Conservation (phyloP, 192 early-diverging fungal species). For the Gigaspora rosea region DNA sequence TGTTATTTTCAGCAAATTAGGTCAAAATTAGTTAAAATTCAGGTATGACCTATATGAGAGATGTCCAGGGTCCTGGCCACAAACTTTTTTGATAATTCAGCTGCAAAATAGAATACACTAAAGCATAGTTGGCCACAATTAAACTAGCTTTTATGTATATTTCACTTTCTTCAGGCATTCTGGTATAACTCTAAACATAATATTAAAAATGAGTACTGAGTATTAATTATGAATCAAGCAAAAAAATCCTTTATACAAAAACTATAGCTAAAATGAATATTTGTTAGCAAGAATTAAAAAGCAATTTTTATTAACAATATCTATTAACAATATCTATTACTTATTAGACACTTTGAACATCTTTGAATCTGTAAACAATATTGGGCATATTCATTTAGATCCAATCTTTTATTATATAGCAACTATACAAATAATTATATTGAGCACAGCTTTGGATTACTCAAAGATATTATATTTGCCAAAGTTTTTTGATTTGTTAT, state of each 20-base stretch:
- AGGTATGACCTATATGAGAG: too few species aligned
- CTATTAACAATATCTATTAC: not conserved
- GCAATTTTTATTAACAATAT: not conserved
- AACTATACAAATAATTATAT: slow-evolving; percentile 13
- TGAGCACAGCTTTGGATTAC: not conserved
- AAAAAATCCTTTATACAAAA: slow-evolving; percentile 12
- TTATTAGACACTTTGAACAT: not conserved
- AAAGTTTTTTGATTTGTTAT: slow-evolving; percentile 7
- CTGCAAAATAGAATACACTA: too few species aligned
- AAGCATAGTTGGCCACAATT: too few species aligned
- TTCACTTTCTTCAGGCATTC: slow-evolving; percentile 4
- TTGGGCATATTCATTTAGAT: not conserved
- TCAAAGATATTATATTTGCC: slow-evolving; percentile 4
- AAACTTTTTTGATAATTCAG: too few species aligned
- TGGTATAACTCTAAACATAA: not conserved
- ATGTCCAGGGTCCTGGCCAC: too few species aligned
- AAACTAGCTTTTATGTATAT: not conserved
- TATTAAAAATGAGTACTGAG: not conserved
- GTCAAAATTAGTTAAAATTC: too few species aligned
- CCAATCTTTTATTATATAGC: too few species aligned
- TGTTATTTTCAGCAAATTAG: too few species aligned
- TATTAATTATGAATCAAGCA: not conserved
- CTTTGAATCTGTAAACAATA: not conserved
- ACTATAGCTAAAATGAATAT: not conserved
- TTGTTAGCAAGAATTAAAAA: not conserved